Evolutionary conservation across 805 yeast species (phyloP), one percentile per base, ranked within the genome.

Genomic region (Scheffersomyces lignosus): DNA sequence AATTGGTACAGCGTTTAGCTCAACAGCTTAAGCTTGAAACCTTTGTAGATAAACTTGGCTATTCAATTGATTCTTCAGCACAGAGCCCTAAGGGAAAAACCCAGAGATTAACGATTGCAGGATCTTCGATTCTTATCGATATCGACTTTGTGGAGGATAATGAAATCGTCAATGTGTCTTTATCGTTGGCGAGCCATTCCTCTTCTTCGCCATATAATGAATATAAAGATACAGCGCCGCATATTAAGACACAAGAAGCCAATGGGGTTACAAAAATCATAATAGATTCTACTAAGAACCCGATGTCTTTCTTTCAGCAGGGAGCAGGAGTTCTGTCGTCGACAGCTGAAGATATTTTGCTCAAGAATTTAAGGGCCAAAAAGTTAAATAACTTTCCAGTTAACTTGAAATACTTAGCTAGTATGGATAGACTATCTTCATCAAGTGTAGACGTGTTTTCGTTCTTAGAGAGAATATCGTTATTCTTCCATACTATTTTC

Each of bases 11-110:
- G 41, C 58, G 59, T 29, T 52, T 69, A 24, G 69, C 73, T 13
- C 69, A 65, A 36, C 66, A 60, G 37, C 53, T 69, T 43, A 59
- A 56, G 31, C 50, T 69, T 7, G 75, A 69, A 38, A 69, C 75
- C 1, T 69, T 65, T 37, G 54, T 66, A 33, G 75, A 69, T 41
- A 56, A 60, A 22, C 62, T 64, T 31, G 60, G 62, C 5, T 52
- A 58, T 34, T 40, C 64, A 9, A 33, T 34, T 15, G 36, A 29
- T 12, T 31, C 33, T 4, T 15, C 22, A 7, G 15, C 13, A 8
- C 32, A 17, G 23, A 25, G 36, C 14, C 37, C 37, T 20, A 33
- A 33, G 17, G 30, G 22, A 4, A 47, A 49, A 15, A 47, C 54
- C 20, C 60, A 60, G 29, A 49, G 73, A 35, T 51, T 69, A 33